phyloP scores from a whole-genome alignment of 768 basidiomycete genomes.

The Macrolepiota dolichaula region DNA sequence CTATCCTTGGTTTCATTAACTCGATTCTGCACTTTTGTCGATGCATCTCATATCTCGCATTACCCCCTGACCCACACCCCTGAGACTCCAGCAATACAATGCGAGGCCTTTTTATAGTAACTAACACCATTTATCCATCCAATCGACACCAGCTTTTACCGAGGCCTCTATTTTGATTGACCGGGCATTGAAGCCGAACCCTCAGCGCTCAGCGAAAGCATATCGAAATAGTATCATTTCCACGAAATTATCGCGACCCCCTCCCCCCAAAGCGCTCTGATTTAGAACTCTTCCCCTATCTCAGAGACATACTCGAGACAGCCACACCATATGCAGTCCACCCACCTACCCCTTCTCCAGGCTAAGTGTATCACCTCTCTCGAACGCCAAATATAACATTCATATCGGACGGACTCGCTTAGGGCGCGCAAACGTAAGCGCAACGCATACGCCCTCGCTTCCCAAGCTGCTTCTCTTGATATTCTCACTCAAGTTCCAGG shows the following conservation, averaged over 20 bases:
- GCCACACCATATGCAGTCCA: slow-evolving; percentile 3
- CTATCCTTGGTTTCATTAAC: too few relatives aligned
- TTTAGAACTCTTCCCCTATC: neutral
- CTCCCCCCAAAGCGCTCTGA: neutral
- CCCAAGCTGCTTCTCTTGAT: neutral
- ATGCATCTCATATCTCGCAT: too few relatives aligned
- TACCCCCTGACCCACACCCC: too few relatives aligned
- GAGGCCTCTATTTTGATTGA: neutral
- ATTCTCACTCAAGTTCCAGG: neutral
- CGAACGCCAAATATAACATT: neutral
- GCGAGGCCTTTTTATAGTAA: neutral
- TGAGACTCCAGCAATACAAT: neutral
- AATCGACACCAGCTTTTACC: neutral
- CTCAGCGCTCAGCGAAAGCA: neutral
- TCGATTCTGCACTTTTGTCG: too few relatives aligned
- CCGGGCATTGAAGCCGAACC: too few relatives aligned
- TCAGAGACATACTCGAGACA: slow-evolving; percentile 23
- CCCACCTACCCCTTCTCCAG: neutral
- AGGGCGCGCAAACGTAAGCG: neutral
- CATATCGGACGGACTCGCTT: neutral
- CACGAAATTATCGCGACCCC: too few relatives aligned
- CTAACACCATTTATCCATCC: neutral
- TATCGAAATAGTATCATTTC: neutral
- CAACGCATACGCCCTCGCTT: neutral
- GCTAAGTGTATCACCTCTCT: slow-evolving; percentile 1